These are phyloP conservation scores for Fusarium luffae DNA, from an alignment of 2,329 filamentous ascomycete species.

Conservation along the genomic window DNA sequence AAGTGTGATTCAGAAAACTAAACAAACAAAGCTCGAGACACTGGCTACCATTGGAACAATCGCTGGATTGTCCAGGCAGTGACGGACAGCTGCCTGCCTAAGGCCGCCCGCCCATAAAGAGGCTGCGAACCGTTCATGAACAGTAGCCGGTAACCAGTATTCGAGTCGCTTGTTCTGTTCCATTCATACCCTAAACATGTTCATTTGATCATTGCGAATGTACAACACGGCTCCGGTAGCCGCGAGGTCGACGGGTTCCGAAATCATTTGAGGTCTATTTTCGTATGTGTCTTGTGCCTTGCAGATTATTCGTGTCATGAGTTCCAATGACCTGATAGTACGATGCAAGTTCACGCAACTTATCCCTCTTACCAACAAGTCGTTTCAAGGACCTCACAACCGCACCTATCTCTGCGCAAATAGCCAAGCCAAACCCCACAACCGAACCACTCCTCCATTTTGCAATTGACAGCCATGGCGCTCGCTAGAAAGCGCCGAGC, in stretches of 20 bases:
- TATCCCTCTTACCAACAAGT: not conserved
- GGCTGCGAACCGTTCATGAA: not conserved
- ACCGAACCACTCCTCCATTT: conserved; percentile 1
- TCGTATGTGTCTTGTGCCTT: not conserved
- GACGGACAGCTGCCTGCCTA: not conserved
- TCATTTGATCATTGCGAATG: not conserved
- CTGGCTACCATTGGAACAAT: not conserved
- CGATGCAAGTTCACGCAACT: not conserved
- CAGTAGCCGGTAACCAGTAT: not conserved
- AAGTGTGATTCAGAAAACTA: not conserved
- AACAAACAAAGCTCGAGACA: not conserved
- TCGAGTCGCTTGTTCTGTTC: not conserved
- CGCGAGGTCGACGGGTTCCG: not conserved
- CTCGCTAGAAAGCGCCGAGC: conserved; percentile 28
- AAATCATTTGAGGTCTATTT: not conserved
- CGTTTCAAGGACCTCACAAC: conserved; percentile 21
- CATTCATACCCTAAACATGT: not conserved
- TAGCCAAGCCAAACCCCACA: conserved; percentile 21
- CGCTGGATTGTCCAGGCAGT: not conserved
- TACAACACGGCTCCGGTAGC: not conserved
- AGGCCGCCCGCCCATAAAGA: not conserved
- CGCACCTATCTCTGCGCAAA: conserved; percentile 25
- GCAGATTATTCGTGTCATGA: conserved; percentile 12
- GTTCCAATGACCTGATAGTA: not conserved
- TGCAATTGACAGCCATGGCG: conserved; percentile 10